Evolutionary conservation across 2,329 filamentous ascomycete genomes (phyloP), one percentile per base, ranked within the genome.

Genomic region (Alternaria sp.): DNA sequence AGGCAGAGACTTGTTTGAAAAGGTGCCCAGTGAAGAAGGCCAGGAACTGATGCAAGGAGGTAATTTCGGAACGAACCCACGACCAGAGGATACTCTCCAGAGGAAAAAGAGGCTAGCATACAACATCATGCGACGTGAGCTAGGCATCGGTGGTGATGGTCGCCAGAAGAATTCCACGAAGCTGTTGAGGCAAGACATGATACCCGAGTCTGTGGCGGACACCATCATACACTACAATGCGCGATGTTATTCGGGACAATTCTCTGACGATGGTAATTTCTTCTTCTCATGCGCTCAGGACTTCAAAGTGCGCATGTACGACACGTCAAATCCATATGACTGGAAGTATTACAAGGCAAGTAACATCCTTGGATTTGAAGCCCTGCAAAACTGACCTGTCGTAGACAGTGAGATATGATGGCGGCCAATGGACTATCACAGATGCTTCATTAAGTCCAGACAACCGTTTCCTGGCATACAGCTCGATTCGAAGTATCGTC

Each of bases 191-290:
- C 91, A 93, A 87, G 86, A 86, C 28, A 86, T 97, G 83, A 89
- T 97, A 62, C 95, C 96, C 0, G 86, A 87, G 3, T 91, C 89
- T 0, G 87, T 87, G 23, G 90, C 93, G 1, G 95, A 98, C 75
- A 91, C 92, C 74, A 92, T 97, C 65, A 90, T 98, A 65, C 92
- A 97, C 73, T 96, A 94, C 76, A 88, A 94, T 59, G 87, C 90
- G 6, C 89, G 93, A 44, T 94, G 96, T 57, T 98, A 98, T 76
- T 97, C 93, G 4, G 96, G 96, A 1, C 95, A 98, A 77, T 99
- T 98, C 78, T 97, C 93, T 0, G 92, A 96, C 68, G 96, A 99
- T 72, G 96, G 96, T 25, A 97, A 97, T 79, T 98, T 98, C 83
- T 98, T 97, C 83, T 98, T 95, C 77, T 90, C 91, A 6, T 96